A percentile compares a stretch with the other conserved stretches of the same genome.
These are phyloP conservation scores for Crepidotus variabilis DNA, from an alignment of 768 basidiomycete genomes.

Conservation along the genomic window DNA sequence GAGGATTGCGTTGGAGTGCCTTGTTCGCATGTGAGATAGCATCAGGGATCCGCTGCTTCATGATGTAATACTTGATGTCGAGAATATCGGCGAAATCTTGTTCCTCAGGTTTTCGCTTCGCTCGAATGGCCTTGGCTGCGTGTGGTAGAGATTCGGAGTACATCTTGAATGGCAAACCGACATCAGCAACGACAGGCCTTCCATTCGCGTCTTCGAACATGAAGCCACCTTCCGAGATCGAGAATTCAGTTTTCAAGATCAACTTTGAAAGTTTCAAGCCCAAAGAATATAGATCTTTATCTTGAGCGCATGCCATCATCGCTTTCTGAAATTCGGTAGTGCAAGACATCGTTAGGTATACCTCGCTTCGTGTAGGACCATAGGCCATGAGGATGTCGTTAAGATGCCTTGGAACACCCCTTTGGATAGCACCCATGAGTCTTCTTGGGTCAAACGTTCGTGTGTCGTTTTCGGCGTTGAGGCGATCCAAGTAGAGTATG, in stretches of 20 bases:
- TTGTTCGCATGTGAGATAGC: slow-evolving; percentile 44
- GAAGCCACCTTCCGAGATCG: slow-evolving; percentile 55
- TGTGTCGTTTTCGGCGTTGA: slow-evolving; percentile 40
- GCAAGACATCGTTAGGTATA: slow-evolving; percentile 35
- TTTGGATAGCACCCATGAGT: slow-evolving; percentile 37
- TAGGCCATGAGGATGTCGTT: slow-evolving; percentile 44
- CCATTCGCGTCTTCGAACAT: slow-evolving; percentile 44
- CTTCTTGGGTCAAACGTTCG: slow-evolving; percentile 44
- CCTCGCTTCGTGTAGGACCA: slow-evolving; percentile 45
- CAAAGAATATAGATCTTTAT: slow-evolving; percentile 46
- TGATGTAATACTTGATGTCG: slow-evolving; percentile 57
- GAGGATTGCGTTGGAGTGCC: slow-evolving; percentile 50
- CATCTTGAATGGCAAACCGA: slow-evolving; percentile 56
- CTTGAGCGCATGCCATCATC: slow-evolving; percentile 45
- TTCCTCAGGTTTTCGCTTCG: slow-evolving; percentile 35
- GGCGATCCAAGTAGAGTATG: slow-evolving; percentile 45
- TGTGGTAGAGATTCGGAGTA: slow-evolving; percentile 58
- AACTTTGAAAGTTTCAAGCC: slow-evolving; percentile 45
- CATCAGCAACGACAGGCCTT: slow-evolving; percentile 31
- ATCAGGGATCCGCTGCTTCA: slow-evolving; percentile 43
- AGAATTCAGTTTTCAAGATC: slow-evolving; percentile 58
- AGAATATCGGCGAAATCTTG: slow-evolving; percentile 58
- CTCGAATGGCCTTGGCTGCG: slow-evolving; percentile 55
- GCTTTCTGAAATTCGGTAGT: slow-evolving; percentile 45
- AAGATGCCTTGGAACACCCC: slow-evolving; percentile 44